Evolutionary conservation across 2,329 filamentous ascomycete genomes (phyloP), one percentile per base, ranked within the genome.

Genomic region (Ilyonectria destructans): DNA sequence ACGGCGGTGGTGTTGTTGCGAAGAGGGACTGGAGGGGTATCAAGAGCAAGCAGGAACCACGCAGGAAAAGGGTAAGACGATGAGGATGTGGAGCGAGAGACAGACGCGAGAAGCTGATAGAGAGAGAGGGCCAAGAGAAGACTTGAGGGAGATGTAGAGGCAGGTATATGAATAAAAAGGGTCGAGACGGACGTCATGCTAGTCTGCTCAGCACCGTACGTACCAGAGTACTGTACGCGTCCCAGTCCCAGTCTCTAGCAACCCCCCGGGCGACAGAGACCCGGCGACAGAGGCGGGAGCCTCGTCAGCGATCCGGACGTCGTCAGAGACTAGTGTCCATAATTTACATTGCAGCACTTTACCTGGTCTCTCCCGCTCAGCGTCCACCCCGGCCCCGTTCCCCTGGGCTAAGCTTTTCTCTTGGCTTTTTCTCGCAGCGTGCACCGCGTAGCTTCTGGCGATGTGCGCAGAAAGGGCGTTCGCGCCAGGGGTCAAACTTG

Each of bases 301-400:
- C 51, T 54, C 51, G 51, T 54, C 51, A 54, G n/a, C 10, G 51
- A 54, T 54, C 21, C n/a, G 19, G n/a, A 54, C 51, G 31, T 21
- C 51, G 51, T 54, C 49, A 52, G 45, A 46, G 45, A 6, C 45
- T 21, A 46, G 45, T 46, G 19, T 19, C 45, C 45, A 46, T 46
- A 52, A 52, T 8, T 23, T 35, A 52, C 26, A 10, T 12, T 43
- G n/a, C 40, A 43, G n/a, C 40, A 43, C 7, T n/a, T 8, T n/a
- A 43, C 40, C 40, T 43, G 17, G 40, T 43, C 40, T 17, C 31
- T 12, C 31, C 31, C 8, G 31, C 31, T 21, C 43, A 26, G 26
- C 26, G 26, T 26, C 4, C 26, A 6, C 31, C 31, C 31, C 31
- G 31, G 31, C 31, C 13, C 43, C 43, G 43, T 21, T 46, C 31